These are phyloP conservation scores for Apiotrichum mycotoxinovorans DNA, from an alignment of 1,284 basidiomycete genomes.

Conservation along the genomic window DNA sequence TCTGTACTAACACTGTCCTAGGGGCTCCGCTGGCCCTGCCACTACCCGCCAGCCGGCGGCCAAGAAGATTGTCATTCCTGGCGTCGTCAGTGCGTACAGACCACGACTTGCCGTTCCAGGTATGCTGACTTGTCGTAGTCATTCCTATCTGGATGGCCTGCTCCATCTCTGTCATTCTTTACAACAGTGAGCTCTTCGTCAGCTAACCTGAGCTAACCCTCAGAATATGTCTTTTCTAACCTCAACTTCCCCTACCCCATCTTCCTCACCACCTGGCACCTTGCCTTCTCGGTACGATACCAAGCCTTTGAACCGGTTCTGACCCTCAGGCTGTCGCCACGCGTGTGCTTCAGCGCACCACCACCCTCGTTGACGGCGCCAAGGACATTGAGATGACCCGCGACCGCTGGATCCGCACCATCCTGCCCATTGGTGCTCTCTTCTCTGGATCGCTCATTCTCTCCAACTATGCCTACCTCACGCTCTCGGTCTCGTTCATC, in stretches of 20 bases:
- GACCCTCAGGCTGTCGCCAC: slow-evolving; percentile 74
- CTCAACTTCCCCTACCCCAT: slow-evolving; percentile 80
- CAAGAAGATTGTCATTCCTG: slow-evolving; percentile 51
- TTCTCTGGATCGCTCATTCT: slow-evolving; percentile 89
- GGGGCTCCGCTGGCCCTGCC: slow-evolving; percentile 5
- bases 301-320: slow-evolving; percentile 18
- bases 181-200: slow-evolving; percentile 64
- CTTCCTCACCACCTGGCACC: slow-evolving; percentile 82
- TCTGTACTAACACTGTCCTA: not conserved
- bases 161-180: slow-evolving; percentile 86
- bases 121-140: slow-evolving; percentile 26
- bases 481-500: slow-evolving; percentile 87
- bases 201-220: not conserved
- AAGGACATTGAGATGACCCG: slow-evolving; percentile 82
- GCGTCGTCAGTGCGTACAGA: slow-evolving; percentile 46
- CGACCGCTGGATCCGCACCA: slow-evolving; percentile 77
- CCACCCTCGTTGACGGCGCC: slow-evolving; percentile 78
- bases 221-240: slow-evolving; percentile 74
- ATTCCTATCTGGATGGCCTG: slow-evolving; percentile 68
- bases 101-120: not conserved
- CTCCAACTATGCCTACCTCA: slow-evolving; percentile 90
- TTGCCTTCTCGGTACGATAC: slow-evolving; percentile 71
- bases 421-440: slow-evolving; percentile 87
- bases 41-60: slow-evolving; percentile 14
- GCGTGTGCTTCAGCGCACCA: slow-evolving; percentile 81